These are phyloP conservation scores for Hypericum androsaemum DNA, from an alignment of 345 rosid genomes.

Conservation along the genomic window DNA sequence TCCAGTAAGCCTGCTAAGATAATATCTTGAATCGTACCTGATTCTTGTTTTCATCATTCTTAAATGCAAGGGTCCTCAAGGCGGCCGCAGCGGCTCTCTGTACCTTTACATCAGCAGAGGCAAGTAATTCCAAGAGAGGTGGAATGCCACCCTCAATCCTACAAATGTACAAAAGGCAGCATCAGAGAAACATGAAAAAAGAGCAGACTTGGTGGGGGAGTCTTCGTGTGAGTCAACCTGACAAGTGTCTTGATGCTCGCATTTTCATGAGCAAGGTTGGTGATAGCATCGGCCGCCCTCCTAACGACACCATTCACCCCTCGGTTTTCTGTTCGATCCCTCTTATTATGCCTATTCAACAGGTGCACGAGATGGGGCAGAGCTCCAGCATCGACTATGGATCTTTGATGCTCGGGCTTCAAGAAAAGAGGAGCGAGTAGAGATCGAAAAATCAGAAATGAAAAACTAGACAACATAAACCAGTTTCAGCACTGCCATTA, in stretches of 20 bases:
- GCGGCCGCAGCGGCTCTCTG: slow-evolving; percentile 99
- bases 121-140: slow-evolving; percentile 90
- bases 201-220: too few relatives aligned
- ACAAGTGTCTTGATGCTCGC: slow-evolving; percentile 92
- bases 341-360: slow-evolving; percentile 49
- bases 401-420: slow-evolving; percentile 96
- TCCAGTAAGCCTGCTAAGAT: neutral
- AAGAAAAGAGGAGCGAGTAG: slow-evolving; percentile 11
- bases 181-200: too few relatives aligned
- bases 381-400: slow-evolving; percentile 88
- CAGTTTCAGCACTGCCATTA: neutral
- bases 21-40: slow-evolving; percentile 32
- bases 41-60: slow-evolving; percentile 89
- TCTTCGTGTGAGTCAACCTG: slow-evolving; percentile 45
- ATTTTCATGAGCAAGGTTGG: slow-evolving; percentile 97
- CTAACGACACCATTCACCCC: slow-evolving; percentile 82
- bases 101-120: slow-evolving; percentile 73
- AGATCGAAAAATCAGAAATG: neutral
- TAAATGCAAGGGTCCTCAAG: slow-evolving; percentile 88
- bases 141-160: slow-evolving; percentile 56
- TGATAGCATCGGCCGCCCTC: slow-evolving; percentile 97
- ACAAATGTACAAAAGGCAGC: too few relatives aligned
- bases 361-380: slow-evolving; percentile 69
- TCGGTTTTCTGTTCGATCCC: slow-evolving; percentile 48
- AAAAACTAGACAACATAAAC: neutral